A percentile compares a stretch with the other conserved stretches of the same genome.
Evolutionary conservation across 2,329 filamentous ascomycete genomes (phyloP).

Genomic region (Lachnellula cervina): DNA sequence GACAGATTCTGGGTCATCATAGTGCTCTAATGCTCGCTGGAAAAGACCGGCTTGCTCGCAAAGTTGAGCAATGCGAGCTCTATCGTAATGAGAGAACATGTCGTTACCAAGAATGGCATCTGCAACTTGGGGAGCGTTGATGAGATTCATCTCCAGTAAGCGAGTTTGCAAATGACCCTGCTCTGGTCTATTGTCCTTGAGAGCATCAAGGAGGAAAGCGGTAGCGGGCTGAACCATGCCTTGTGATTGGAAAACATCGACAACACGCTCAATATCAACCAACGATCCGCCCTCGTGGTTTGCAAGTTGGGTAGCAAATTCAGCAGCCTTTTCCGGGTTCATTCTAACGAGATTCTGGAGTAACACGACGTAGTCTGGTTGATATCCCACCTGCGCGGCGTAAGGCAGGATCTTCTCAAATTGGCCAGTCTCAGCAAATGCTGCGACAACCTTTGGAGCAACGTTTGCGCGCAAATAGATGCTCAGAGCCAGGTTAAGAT

Average conservation of each 20-base stretch:
- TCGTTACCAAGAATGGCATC: slow-evolving; percentile 97
- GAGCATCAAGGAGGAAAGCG: slow-evolving; percentile 91
- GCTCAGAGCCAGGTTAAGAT: slow-evolving; percentile 77
- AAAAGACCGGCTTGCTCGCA: slow-evolving; percentile 89
- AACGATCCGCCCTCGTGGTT: slow-evolving; percentile 84
- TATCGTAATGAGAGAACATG: slow-evolving; percentile 98
- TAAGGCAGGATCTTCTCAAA: slow-evolving; percentile 97
- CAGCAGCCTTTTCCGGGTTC: slow-evolving; percentile 88
- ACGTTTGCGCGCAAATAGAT: slow-evolving; percentile 91
- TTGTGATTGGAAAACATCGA: slow-evolving; percentile 97
- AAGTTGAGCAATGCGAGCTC: slow-evolving; percentile 77
- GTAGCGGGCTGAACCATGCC: slow-evolving; percentile 97
- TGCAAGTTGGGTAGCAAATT: slow-evolving; percentile 89
- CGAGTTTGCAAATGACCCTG: slow-evolving; percentile 91
- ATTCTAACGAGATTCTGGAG: slow-evolving; percentile 88
- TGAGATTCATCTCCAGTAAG: slow-evolving; percentile 93
- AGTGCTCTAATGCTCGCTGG: slow-evolving; percentile 87
- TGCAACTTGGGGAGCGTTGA: slow-evolving; percentile 94
- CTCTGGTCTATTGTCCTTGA: slow-evolving; percentile 92
- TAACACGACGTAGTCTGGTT: slow-evolving; percentile 90
- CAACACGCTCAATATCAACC: slow-evolving; percentile 88
- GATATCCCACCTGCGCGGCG: slow-evolving; percentile 76
- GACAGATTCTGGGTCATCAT: slow-evolving; percentile 82
- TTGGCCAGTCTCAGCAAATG: slow-evolving; percentile 90
- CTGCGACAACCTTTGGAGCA: slow-evolving; percentile 89